phyloP scores from a whole-genome alignment of 2,329 filamentous ascomycete genomes.

The Taxawa tesnikishii region DNA sequence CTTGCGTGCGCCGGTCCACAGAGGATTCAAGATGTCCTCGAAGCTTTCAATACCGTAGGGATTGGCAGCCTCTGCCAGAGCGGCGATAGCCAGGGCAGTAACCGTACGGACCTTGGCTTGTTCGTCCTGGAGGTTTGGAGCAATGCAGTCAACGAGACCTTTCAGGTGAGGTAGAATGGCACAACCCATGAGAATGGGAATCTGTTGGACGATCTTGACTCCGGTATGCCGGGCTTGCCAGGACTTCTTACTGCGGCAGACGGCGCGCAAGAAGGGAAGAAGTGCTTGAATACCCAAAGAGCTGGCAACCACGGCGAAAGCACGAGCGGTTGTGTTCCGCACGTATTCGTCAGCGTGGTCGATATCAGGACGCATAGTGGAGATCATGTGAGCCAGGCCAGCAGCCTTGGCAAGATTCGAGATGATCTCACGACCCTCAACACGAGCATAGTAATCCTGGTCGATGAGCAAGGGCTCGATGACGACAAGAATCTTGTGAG shows the following conservation, averaged over 20 bases:
- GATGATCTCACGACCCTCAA: constrained; percentile 97
- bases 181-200: constrained; percentile 97
- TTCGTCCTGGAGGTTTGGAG: constrained; percentile 89
- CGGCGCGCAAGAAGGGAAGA: constrained; percentile 85
- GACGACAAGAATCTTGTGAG: constrained; percentile 96
- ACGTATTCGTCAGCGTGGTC: constrained; percentile 98
- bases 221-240: constrained; percentile 97
- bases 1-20: constrained; percentile 94
- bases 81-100: constrained; percentile 37
- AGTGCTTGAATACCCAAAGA: constrained; percentile 91
- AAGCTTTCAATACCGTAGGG: constrained; percentile 99
- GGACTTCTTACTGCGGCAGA: constrained; percentile 96
- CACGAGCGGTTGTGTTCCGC: constrained; percentile 90
- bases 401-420: constrained; percentile 96
- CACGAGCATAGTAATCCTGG: constrained; percentile 97
- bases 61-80: constrained; percentile 88
- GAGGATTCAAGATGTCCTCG: constrained; percentile 89
- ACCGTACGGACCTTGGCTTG: constrained; percentile 20
- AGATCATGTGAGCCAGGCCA: constrained; percentile 96
- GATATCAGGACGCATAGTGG: constrained; percentile 96
- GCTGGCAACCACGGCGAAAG: constrained; percentile 93
- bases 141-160: constrained; percentile 91
- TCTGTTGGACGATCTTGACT: constrained; percentile 98
- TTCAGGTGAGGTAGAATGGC: constrained; percentile 92
- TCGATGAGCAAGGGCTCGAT: constrained; percentile 99